These are phyloP conservation scores for Helianthus tuberosus DNA, from an alignment of 129 eudicot genomes.

Conservation along the genomic window DNA sequence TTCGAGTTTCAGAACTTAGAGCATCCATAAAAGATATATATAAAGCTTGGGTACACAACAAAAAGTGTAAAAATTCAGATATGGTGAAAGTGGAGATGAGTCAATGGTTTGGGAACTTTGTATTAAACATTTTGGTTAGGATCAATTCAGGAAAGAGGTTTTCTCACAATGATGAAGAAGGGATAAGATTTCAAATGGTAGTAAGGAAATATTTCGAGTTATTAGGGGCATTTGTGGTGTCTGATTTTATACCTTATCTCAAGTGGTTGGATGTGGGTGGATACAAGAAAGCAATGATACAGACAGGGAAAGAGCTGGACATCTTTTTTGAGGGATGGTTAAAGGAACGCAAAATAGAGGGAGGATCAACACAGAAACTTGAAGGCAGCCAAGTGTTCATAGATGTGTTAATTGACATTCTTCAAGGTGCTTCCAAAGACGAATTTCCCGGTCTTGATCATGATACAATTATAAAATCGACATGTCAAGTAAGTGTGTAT, in stretches of 20 bases:
- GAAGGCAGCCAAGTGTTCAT: constrained; percentile 30
- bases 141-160: constrained; percentile 23
- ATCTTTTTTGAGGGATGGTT: constrained; percentile 34
- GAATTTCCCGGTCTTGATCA: constrained; percentile 7
- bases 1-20: constrained; percentile 31
- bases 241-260: constrained; percentile 37
- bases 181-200: background rate
- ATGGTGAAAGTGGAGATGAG: constrained; percentile 27
- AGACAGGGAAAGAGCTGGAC: constrained; percentile 31
- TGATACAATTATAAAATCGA: constrained; percentile 24
- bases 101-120: constrained; percentile 22
- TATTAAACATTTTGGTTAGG: background rate
- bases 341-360: constrained; percentile 22
- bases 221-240: constrained; percentile 36
- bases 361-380: background rate
- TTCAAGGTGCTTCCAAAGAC: constrained; percentile 15
- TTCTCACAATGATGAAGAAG: constrained; percentile 3
- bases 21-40: constrained; percentile 13
- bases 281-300: constrained; percentile 33
- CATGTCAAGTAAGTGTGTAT: constrained; percentile 23
- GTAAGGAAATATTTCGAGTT: constrained; percentile 21
- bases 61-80: background rate
- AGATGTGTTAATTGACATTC: constrained; percentile 23
- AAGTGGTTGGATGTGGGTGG: constrained; percentile 37
- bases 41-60: constrained; percentile 20